Base-by-base conservation (phyloP, 2,329 filamentous ascomycete species). In the Colletotrichum camelliae region DNA sequence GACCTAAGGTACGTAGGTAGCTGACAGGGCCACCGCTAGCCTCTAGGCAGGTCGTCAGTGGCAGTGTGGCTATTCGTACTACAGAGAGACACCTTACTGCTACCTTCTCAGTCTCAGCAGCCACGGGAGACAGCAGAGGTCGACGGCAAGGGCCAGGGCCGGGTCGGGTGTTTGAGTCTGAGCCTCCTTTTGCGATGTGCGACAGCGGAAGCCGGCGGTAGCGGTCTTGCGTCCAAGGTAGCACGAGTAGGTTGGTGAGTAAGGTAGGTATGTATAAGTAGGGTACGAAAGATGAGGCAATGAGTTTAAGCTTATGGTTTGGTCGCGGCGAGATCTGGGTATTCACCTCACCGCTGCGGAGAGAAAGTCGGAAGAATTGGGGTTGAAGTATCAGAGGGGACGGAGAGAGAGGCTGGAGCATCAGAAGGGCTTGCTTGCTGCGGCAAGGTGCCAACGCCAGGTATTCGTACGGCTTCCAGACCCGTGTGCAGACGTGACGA, bases 401-500 rank as follows among this genome's bases (percentile, higher is more conserved):
- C 24, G 24, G 10, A 10, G 58, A 61, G 24, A 24, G 24, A 61
- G 18, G 29, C 16, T 9, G 31, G 62, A 48, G 29, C 27, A 27
- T 15, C 35, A 31, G 37, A 37, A 16, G 18, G 35, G n/a, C 31
- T 39, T 39, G 37, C 37, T 64, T 64, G 35, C 61, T 39, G 61
- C 61, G 48, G 65, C 55, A 67, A 55, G 24, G 27, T 66, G 37
- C 21, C n/a, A 16, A 48, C 24, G 43, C 29, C 27, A 57, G 65
- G 65, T 37, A 57, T 48, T 57, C 43, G 43, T 48, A 48, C 43
- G n/a, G 27, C 43, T 29, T 57, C 43, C 24, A 39, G 55, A 61
- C 67, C 39, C 35, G 16, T 58, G 55, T 48, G 55, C 64, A 68
- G 58, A 64, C 70, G 62, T 75, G 62, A 75, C 73, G 73, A 75